phyloP scores from a whole-genome alignment of 1,139 yeast genomes.

The Sugiyamaella pinicola region DNA sequence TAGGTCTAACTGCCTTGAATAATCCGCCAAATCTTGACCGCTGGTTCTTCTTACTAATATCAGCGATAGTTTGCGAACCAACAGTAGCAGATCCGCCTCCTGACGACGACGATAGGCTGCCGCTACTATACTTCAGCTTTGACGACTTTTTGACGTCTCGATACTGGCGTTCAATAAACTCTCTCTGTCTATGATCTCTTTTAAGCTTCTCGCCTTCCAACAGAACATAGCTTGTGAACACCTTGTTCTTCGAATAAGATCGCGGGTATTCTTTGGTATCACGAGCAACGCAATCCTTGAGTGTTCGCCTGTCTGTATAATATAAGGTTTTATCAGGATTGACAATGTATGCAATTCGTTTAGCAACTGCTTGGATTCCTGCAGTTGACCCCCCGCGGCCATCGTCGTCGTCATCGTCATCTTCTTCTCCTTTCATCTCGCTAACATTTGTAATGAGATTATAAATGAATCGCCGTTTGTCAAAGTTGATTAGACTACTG shows the following conservation, averaged over 20 bases:
- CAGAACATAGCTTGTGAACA: conserved; percentile 50
- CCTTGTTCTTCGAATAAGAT: conserved; percentile 41
- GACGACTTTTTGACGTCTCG: conserved; percentile 40
- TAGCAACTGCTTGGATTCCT: conserved; percentile 12
- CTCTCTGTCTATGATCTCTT: conserved; percentile 54
- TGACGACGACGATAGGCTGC: background rate
- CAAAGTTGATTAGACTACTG: conserved; percentile 62
- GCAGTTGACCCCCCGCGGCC: conserved; percentile 16
- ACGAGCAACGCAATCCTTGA: conserved; percentile 47
- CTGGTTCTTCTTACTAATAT: conserved; percentile 18
- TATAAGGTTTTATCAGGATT: conserved; percentile 38
- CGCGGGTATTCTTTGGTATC: conserved; percentile 48
- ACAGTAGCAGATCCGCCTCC: background rate
- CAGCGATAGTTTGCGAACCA: conserved; percentile 17
- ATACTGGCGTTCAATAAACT: conserved; percentile 47
- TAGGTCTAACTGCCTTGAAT: conserved; percentile 46
- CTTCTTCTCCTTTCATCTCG: conserved; percentile 42
- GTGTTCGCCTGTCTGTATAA: conserved; percentile 37
- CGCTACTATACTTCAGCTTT: conserved; percentile 6
- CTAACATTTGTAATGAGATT: conserved; percentile 54
- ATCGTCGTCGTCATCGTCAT: conserved; percentile 23
- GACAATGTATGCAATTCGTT: conserved; percentile 35
- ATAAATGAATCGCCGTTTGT: conserved; percentile 64
- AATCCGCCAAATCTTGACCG: conserved; percentile 42
- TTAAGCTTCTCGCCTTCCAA: conserved; percentile 55